These are phyloP conservation scores for Xylariaceae sp. DNA, from an alignment of 2,329 filamentous ascomycete species.

Conservation along the genomic window DNA sequence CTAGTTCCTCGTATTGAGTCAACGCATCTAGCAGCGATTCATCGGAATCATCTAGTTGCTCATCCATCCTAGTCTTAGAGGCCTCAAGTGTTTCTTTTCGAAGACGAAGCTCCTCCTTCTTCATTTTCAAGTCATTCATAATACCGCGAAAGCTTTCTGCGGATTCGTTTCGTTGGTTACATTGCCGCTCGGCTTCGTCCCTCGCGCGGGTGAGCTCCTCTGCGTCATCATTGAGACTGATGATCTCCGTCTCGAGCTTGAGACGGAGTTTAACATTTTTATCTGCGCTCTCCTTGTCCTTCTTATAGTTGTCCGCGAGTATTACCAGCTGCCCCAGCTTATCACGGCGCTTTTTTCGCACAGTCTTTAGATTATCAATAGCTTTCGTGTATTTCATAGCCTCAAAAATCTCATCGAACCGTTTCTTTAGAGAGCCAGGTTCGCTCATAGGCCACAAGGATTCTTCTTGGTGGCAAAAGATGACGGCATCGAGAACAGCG, in stretches of 20 bases:
- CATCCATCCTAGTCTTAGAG: conserved; percentile 67
- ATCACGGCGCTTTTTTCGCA: conserved; percentile 78
- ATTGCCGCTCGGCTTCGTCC: conserved; percentile 52
- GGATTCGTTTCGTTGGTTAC: conserved; percentile 65
- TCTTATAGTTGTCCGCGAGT: conserved; percentile 72
- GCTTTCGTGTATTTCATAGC: conserved; percentile 95
- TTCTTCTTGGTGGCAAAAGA: conserved; percentile 98
- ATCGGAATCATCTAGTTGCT: conserved; percentile 70
- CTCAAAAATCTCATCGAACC: conserved; percentile 97
- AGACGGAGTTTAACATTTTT: conserved; percentile 62
- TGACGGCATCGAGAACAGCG: conserved; percentile 88
- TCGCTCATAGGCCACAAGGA: conserved; percentile 96
- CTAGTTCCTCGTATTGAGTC: conserved; percentile 72
- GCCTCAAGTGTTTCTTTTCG: conserved; percentile 68
- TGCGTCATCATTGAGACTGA: conserved; percentile 55
- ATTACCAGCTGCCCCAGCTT: conserved; percentile 70
- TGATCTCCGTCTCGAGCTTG: conserved; percentile 63
- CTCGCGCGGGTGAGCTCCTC: conserved; percentile 58
- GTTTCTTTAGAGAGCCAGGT: conserved; percentile 79
- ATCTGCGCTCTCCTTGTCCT: conserved; percentile 80
- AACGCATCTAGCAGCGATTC: conserved; percentile 68
- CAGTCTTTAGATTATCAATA: conserved; percentile 86
- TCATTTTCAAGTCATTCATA: conserved; percentile 70
- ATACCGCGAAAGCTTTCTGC: conserved; percentile 71
- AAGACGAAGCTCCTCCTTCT: conserved; percentile 68